Conservation (phyloP, 306 rosid genomes). For the Begonia loranthoides region DNA sequence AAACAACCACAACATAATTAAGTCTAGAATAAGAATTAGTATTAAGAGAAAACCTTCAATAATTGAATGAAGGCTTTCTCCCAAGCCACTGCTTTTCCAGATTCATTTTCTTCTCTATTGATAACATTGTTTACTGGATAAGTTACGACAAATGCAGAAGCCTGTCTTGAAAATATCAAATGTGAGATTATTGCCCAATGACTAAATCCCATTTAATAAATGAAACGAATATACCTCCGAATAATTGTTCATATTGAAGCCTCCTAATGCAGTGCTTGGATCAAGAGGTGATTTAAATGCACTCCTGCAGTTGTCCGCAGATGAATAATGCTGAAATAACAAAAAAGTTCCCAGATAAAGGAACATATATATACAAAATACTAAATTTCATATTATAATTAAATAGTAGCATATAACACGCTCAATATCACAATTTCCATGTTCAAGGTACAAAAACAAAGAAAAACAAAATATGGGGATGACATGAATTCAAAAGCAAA, state of each 20-base stretch:
- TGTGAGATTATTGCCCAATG: constrained; percentile 19
- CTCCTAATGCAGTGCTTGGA: constrained; percentile 97
- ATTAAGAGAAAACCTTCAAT: constrained; percentile 51
- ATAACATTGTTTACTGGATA: constrained; percentile 87
- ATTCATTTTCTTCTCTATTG: constrained; percentile 50
- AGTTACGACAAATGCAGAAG: constrained; percentile 74
- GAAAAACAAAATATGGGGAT: no score
- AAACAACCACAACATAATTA: no score
- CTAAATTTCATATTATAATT: no score
- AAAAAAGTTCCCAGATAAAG: constrained; percentile 6
- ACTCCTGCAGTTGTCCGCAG: constrained; percentile 85
- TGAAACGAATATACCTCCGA: constrained; percentile 58
- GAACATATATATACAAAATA: background rate
- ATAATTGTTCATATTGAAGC: constrained; percentile 65
- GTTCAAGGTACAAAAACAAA: no score
- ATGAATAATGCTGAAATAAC: constrained; percentile 70
- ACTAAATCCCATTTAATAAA: background rate
- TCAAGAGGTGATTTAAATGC: constrained; percentile 94
- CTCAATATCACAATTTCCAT: no score
- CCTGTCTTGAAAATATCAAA: constrained; percentile 44
- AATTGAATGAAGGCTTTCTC: constrained; percentile 86
- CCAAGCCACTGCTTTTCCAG: constrained; percentile 77
- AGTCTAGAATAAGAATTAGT: background rate
- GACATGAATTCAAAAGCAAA: background rate
- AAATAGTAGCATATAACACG: no score